Evolutionary conservation across 371 early-diverging fungal genomes (phyloP), one percentile per base, ranked within the genome.

Genomic region (Haplosporangium sp.): DNA sequence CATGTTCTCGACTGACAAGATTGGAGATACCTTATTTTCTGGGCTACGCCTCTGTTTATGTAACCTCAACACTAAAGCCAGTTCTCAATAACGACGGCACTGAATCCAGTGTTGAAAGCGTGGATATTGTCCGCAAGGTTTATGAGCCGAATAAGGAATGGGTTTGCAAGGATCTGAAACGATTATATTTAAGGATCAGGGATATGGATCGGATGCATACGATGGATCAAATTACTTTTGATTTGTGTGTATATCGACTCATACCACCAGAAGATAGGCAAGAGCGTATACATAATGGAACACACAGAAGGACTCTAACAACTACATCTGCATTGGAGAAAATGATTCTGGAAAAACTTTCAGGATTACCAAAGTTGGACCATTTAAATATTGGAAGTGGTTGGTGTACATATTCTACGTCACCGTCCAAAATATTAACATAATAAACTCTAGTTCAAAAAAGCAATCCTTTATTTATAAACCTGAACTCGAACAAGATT

Each of bases 161-260:
- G 76, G 67, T 71, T 9, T 76, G 76, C 34, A 45, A 71, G 39
- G 67, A 71, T 17, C 11, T 76, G 59, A 62, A 44, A 8, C 57
- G 65, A 8, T 47, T 76, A 2, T 55, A 57, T 15, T 62, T 76
- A 2, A 47, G 67, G 40, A 63, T 76, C 50, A 63, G 64, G 60
- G 76, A 76, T 44, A 76, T 76, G 71, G 76, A 76, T 34, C 53
- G 19, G 1, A 34, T 27, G 17, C 38, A 60, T 2, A 63, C 72
- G 35, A 76, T 76, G 76, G 67, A 71, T 39, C 67, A 67, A 67
- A 71, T 76, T 9, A 57, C 76, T 2, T 55, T 71, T 20, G 66
- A 76, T 57, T 53, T 76, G 44, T 76, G 76, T 45, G 68, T 76
- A 4, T 71, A 76, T 13, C 67, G 76, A 13, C 65, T 76, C 2